Percentiles rank a stretch among this genome's conserved stretches.
Evolutionary conservation across 371 early-diverging fungal genomes (phyloP).

Genomic region (Mortierella sp.): DNA sequence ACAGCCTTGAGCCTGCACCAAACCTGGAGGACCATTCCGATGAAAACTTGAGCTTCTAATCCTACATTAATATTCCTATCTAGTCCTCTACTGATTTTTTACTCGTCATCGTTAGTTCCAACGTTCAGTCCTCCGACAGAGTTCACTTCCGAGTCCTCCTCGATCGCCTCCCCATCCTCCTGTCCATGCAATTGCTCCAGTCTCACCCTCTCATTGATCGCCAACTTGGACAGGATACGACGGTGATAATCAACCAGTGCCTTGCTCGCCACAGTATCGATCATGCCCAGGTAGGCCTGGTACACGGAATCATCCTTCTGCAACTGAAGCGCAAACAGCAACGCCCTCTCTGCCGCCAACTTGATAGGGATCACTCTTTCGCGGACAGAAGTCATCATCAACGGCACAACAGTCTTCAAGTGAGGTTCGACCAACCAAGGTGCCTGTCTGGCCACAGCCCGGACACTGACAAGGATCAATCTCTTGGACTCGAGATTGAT

Average conservation of each 20-base stretch:
- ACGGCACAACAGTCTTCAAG: conserved; percentile 67
- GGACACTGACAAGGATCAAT: conserved; percentile 57
- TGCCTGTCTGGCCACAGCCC: conserved; percentile 58
- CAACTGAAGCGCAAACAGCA: conserved; percentile 74
- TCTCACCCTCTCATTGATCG: conserved; percentile 54
- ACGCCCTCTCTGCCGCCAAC: conserved; percentile 82
- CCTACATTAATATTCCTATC: not conserved
- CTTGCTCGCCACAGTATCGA: conserved; percentile 62
- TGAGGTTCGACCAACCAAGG: conserved; percentile 60
- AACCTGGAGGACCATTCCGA: too few species aligned
- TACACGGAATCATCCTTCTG: conserved; percentile 59
- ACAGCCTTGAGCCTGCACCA: too few species aligned
- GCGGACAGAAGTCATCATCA: conserved; percentile 77
- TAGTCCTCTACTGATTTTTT: not conserved
- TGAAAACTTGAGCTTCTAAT: too few species aligned
- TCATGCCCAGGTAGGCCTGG: conserved; percentile 58
- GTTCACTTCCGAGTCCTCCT: conserved; percentile 60
- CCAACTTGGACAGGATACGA: conserved; percentile 69
- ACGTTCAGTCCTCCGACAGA: conserved; percentile 53
- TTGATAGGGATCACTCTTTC: conserved; percentile 86
- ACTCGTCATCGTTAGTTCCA: conserved; percentile 41
- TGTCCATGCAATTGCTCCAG: conserved; percentile 55
- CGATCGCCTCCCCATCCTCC: conserved; percentile 54
- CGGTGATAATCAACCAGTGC: conserved; percentile 71
- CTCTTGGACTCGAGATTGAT: conserved; percentile 58